Evolutionary conservation across 495 filamentous ascomycete species (phyloP), one percentile per base, ranked within the genome.

Genomic region (Hypoxylon lienhwacheense): DNA sequence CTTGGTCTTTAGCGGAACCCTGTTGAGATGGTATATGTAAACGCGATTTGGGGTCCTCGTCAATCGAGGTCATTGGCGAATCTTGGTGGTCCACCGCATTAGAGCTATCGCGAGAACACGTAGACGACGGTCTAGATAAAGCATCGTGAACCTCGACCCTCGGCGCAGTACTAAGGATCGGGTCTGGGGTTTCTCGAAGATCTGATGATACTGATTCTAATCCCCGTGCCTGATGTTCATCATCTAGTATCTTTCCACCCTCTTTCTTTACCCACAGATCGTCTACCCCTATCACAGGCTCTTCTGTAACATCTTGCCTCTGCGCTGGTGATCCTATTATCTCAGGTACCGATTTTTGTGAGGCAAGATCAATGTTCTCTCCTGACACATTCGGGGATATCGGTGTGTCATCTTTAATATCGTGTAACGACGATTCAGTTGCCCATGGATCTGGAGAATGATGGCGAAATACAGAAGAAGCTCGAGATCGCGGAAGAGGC

Each of bases 391-490:
- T 49, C 43, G 17, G 35, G 8, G 47, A 21, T n/a, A 33, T 34
- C 6, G 35, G 33, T 0, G 43, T n/a, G 14, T 40, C 17, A 16
- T 43, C 17, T 15, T 28, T 44, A 16, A 19, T 41, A 17, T 61
- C 57, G 0, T 48, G 53, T 0, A 62, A 40, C 11, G 68, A 66
- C n/a, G 66, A 53, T 24, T 71, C 72, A 24, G 63, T 14, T 2
- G 70, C 66, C 77, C 77, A 81, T 2, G 77, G 77, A 64, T 81
- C 77, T n/a, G 75, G 75, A 3, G 77, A 79, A n/a, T 69, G 70
- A 15, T 75, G 70, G 56, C 74, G 76, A 14, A 71, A 47, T n/a
- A 64, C 26, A 8, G 68, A 70, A 16, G 58, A 67, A 26, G 25
- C 63, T 58, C 28, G 73, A 62, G 51, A 75, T 54, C 65, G 67